Conservation (phyloP, 257 asterid genomes). For the Lycium barbarum region DNA sequence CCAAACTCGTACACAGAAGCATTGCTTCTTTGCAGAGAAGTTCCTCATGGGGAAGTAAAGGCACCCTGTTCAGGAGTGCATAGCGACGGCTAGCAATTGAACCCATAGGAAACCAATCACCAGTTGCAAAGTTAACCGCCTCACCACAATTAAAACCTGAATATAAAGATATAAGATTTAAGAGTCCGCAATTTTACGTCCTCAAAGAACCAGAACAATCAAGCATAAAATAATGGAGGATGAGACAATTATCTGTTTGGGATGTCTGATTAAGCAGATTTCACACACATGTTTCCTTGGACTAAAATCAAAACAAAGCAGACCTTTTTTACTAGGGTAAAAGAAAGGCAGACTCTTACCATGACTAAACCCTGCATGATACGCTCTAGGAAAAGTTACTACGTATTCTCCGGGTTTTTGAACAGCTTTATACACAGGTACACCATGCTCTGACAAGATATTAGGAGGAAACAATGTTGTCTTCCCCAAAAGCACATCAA, state of each 20-base stretch:
- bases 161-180: not conserved
- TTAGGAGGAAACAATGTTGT: slow-evolving; percentile 95
- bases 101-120: slow-evolving; percentile 96
- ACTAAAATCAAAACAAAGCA: not conserved
- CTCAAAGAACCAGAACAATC: not conserved
- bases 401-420: slow-evolving; percentile 96
- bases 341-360: slow-evolving; percentile 52
- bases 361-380: slow-evolving; percentile 99
- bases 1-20: slow-evolving; percentile 53
- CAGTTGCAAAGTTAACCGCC: slow-evolving; percentile 95
- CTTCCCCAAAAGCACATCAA: slow-evolving; percentile 92
- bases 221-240: not conserved
- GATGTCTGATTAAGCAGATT: slow-evolving; percentile 26
- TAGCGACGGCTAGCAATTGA: slow-evolving; percentile 90
- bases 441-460: slow-evolving; percentile 71
- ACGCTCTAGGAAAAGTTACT: slow-evolving; percentile 93
- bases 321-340: not conserved
- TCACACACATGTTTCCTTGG: not conserved
- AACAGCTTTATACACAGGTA: slow-evolving; percentile 92
- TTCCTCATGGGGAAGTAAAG: slow-evolving; percentile 95
- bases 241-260: not conserved
- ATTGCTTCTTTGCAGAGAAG: slow-evolving; percentile 96
- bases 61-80: slow-evolving; percentile 80
- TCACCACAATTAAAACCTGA: slow-evolving; percentile 99
- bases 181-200: not conserved